A percentile compares a stretch with the other conserved stretches of the same genome.
These are phyloP conservation scores for Pleurotus djamor DNA, from an alignment of 768 basidiomycete species.

Conservation along the genomic window DNA sequence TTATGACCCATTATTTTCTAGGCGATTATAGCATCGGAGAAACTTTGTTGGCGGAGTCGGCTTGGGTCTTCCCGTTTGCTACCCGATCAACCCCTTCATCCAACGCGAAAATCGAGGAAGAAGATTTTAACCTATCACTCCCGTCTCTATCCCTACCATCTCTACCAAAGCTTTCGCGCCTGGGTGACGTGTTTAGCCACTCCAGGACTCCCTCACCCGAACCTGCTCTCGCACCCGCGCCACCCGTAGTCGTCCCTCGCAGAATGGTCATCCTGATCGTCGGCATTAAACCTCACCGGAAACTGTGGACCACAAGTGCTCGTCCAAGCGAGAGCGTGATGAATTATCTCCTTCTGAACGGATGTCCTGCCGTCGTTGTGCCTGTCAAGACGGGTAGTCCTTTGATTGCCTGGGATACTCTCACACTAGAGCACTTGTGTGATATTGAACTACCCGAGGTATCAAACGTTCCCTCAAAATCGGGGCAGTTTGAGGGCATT, in stretches of 20 bases:
- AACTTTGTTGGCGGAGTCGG: constrained; percentile 55
- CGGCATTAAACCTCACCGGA: constrained; percentile 60
- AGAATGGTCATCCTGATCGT: constrained; percentile 56
- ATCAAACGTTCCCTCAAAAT: constrained; percentile 25
- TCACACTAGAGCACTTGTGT: constrained; percentile 60
- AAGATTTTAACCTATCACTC: constrained; percentile 13
- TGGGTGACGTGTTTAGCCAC: constrained; percentile 42
- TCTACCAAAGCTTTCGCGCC: constrained; percentile 24
- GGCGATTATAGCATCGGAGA: constrained; percentile 64
- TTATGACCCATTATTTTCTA: constrained; percentile 15
- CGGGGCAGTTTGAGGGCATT: constrained; percentile 48
- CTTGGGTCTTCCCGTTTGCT: constrained; percentile 44
- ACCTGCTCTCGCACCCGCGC: constrained; percentile 37
- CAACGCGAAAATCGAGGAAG: constrained; percentile 10
- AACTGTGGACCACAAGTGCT: constrained; percentile 56
- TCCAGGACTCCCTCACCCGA: constrained; percentile 54
- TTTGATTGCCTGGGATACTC: constrained; percentile 61
- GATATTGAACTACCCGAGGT: constrained; percentile 39
- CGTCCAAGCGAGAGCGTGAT: constrained; percentile 63
- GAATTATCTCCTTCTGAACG: constrained; percentile 59
- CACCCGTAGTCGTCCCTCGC: constrained; percentile 42
- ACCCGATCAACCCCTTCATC: constrained; percentile 18
- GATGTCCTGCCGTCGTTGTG: constrained; percentile 57
- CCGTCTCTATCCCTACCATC: constrained; percentile 21
- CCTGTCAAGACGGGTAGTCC: constrained; percentile 60